Evolutionary conservation across 164 flowering plant genomes (phyloP), one percentile per base, ranked within the genome.

Genomic region (Saururus chinensis): DNA sequence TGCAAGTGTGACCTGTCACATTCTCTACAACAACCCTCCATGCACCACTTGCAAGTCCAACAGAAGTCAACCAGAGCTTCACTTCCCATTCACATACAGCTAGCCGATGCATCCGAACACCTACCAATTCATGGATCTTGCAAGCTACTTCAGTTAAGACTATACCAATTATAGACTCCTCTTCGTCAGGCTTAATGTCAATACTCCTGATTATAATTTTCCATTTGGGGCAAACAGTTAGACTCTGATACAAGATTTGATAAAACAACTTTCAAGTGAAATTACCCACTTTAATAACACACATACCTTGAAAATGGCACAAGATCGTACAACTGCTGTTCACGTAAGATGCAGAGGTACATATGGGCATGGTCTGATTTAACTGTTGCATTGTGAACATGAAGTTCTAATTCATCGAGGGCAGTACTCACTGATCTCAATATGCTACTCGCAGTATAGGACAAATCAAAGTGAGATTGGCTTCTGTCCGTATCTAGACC

Each of bases 11-110:
- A 64, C 99, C 99, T 30, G 98, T 91, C 71, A 89, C 96, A 73
- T 89, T 91, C 57, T 85, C 72, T 49, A 89, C 92, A 49, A 83
- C 84, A 62, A 89, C 73, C 69, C 99, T 87, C 99, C 98, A 91
- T 64, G 96, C 86, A 65, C 97, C 97, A 68, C 82, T 81, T 51
- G 93, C 88, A 45, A 64, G 78, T 57, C 92, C 97, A 56, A 73
- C 71, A 60, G 89, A 80, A 45, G 83, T 76, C 67, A 95, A 73
- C 87, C 93, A 82, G 35, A 95, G 92, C 70, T 88, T 91, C 66
- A 95, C 89, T 78, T 95, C 99, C 99, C 99, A 95, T 77, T 87
- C 85, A 69, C 88, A 84, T 59, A 95, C 96, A 68, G 88, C 86
- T 62, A 95, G 74, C 22, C 86, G 72, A 56, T 95, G 88, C 99